phyloP scores from a whole-genome alignment of 306 rosid genomes.

The Fragaria nilgerrensis region DNA sequence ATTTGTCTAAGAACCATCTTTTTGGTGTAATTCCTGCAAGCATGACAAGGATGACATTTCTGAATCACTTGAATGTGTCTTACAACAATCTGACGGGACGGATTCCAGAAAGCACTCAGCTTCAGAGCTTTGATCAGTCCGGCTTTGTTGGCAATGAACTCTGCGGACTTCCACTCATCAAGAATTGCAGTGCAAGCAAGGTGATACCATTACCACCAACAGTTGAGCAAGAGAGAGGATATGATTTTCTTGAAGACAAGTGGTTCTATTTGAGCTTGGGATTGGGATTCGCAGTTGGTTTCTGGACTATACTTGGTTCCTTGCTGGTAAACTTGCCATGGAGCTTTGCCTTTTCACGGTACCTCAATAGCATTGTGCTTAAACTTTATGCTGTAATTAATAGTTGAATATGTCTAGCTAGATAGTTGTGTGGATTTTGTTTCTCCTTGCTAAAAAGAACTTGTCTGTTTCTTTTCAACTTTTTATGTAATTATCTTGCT shows the following conservation, averaged over 20 bases:
- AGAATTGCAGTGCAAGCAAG: not conserved
- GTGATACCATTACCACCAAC: not conserved
- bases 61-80: conserved; percentile 5
- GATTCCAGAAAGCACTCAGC: conserved; percentile 10
- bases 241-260: not conserved
- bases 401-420: not conserved
- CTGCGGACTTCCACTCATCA: not conserved
- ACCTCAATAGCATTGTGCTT: not conserved
- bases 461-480: too few relatives aligned
- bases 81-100: not conserved
- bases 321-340: not conserved
- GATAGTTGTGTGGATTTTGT: not conserved
- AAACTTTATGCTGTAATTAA: not conserved
- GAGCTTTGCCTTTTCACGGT: not conserved
- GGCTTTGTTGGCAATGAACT: not conserved
- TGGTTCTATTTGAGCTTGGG: conserved; percentile 20
- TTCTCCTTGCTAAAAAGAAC: too few relatives aligned
- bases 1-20: conserved; percentile 7
- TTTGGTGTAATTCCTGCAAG: conserved; percentile 11
- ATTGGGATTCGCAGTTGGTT: conserved; percentile 4
- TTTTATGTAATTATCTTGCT: too few relatives aligned
- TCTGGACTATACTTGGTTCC: conserved; percentile 8
- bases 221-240: conserved; percentile 9
- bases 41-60: not conserved
- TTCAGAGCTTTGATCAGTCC: not conserved